Conservation (phyloP, 2,329 filamentous ascomycete species). For the Ophiostoma novo-ulmi region DNA sequence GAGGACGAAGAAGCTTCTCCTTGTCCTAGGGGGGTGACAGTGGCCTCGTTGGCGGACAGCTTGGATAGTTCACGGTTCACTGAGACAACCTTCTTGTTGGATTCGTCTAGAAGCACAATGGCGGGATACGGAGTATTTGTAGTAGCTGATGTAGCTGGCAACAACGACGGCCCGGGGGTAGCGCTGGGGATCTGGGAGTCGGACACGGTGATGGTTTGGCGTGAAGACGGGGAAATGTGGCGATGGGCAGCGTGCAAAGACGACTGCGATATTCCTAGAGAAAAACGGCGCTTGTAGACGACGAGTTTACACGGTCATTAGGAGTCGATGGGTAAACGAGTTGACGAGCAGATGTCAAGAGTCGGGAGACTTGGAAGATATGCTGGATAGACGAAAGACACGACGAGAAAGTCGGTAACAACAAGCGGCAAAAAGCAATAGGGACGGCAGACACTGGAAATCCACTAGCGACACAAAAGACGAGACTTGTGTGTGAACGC, state of each 20-base stretch:
- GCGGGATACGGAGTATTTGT: neutral
- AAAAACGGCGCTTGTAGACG: neutral
- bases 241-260: neutral
- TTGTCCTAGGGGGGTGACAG: neutral
- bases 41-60: slow-evolving; percentile 3
- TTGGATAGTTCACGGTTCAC: neutral
- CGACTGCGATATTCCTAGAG: neutral
- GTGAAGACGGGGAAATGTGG: neutral
- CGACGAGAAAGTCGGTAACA: slow-evolving; percentile 1
- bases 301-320: slow-evolving; percentile 1
- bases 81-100: neutral
- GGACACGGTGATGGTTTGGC: slow-evolving; percentile 25
- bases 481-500: neutral
- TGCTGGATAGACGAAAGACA: neutral
- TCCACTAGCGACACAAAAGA: neutral
- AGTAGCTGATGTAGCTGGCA: slow-evolving; percentile 11
- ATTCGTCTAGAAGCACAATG: slow-evolving; percentile 9
- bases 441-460: neutral
- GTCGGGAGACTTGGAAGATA: neutral
- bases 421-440: neutral
- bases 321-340: neutral
- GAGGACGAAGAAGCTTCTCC: slow-evolving; percentile 7
- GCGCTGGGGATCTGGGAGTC: slow-evolving; percentile 21
- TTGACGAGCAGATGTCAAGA: neutral
- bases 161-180: slow-evolving; percentile 21